These are phyloP conservation scores for Scutellaria galericulata DNA, from an alignment of 257 asterid species.

Conservation along the genomic window DNA sequence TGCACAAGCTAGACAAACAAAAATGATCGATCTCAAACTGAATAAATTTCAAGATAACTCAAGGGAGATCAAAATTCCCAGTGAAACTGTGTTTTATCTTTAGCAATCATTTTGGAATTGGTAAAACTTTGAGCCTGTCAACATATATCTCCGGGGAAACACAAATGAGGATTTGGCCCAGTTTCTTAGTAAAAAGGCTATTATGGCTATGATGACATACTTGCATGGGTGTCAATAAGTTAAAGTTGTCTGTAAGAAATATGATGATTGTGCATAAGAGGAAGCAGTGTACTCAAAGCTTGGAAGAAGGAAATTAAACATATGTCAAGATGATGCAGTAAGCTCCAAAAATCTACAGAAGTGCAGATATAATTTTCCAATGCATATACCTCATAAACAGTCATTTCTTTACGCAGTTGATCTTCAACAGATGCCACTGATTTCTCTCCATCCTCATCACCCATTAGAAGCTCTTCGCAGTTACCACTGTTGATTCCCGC, in stretches of 20 bases:
- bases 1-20: background rate
- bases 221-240: background rate
- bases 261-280: background rate
- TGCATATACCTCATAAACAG: constrained; percentile 77
- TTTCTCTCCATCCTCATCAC: constrained; percentile 86
- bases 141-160: background rate
- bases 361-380: constrained; percentile 14
- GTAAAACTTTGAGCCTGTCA: background rate
- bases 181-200: constrained; percentile 2
- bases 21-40: background rate
- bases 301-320: background rate
- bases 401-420: constrained; percentile 92
- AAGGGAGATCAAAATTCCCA: background rate
- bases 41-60: background rate
- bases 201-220: background rate
- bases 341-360: constrained; percentile 8
- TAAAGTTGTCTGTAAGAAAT: background rate
- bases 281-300: background rate
- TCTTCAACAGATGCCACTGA: constrained; percentile 94
- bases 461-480: constrained; percentile 78
- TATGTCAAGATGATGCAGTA: background rate
- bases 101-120: background rate
- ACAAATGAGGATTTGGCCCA: background rate
- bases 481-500: constrained; percentile 56
- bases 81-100: background rate